Base-by-base conservation (phyloP, 305 asterid genomes). In the Fraxinus ornus region DNA sequence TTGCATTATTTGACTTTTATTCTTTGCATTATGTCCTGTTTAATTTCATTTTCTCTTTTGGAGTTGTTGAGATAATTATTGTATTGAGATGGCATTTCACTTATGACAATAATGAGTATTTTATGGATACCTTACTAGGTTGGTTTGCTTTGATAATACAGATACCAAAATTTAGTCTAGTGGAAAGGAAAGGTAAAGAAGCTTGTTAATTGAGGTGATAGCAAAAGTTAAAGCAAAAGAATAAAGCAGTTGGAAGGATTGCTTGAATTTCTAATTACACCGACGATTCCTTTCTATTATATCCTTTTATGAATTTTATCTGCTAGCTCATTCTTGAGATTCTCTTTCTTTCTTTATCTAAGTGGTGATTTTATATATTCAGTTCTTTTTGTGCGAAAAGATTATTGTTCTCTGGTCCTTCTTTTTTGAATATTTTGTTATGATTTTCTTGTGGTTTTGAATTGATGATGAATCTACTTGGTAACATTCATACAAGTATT, bases 201-300 rank as follows among this genome's bases (percentile, higher is more conserved):
- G 66, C 7, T 5, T 55, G 66, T 5, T 55, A 76, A 55, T n/a
- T 79, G 88, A 84, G 83, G 76, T 85, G 71, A 84, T 68, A 76
- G 82, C 83, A 81, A 87, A 81, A 84, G 75, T 72, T 72, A 89
- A 90, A 86, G 88, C 89, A 83, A 87, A 85, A 85, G 89, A 84
- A 79, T 79, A 86, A 90, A 87, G 92, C 73, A 77, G 80, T 76
- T 47, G 85, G 78, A 83, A 75, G 85, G 78, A 86, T 82, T 80
- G 84, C 82, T 78, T 75, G 28, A 66, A 70, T 87, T 80, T 83
- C 84, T 76, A 77, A 78, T 81, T 68, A 85, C 89, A 71, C 88
- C 87, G 77, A 80, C 72, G 76, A 86, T 84, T 86, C 86, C 85
- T 79, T 79, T 83, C 70, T 76, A 36, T 36, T 79, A 52, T 84